Evolutionary conservation across 129 eudicot species (phyloP).

Genomic region (Flaveria ramosissima): DNA sequence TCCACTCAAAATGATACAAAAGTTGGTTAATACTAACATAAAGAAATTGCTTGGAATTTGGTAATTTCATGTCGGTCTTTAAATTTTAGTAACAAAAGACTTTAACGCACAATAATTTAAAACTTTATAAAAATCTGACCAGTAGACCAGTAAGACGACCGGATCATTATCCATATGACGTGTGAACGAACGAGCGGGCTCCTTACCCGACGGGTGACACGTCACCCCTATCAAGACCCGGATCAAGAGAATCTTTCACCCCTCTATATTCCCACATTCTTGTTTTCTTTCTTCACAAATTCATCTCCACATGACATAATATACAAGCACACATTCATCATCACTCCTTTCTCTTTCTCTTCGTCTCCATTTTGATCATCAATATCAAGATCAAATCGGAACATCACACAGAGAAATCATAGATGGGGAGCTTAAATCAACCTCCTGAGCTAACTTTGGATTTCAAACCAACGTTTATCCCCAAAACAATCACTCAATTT

Average conservation of each 20-base stretch:
- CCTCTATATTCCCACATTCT: constrained; percentile 30
- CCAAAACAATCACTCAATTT: constrained; percentile 54
- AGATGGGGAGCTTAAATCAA: constrained; percentile 48
- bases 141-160: no score
- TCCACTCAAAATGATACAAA: no score
- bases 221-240: no score
- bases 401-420: neutral
- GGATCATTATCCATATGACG: no score
- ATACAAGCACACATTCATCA: constrained; percentile 17
- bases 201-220: no score
- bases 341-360: constrained; percentile 24
- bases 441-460: constrained; percentile 49
- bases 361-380: constrained; percentile 33
- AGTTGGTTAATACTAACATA: no score
- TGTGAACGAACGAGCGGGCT: no score
- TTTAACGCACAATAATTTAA: no score
- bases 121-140: no score
- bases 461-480: constrained; percentile 49
- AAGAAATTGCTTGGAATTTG: no score
- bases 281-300: constrained; percentile 25
- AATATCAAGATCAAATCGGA: constrained; percentile 16
- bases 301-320: constrained; percentile 15
- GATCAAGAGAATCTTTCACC: neutral
- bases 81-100: no score
- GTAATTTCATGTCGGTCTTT: no score